Conservation (phyloP, 805 yeast species). For the Limtongia smithiae region DNA sequence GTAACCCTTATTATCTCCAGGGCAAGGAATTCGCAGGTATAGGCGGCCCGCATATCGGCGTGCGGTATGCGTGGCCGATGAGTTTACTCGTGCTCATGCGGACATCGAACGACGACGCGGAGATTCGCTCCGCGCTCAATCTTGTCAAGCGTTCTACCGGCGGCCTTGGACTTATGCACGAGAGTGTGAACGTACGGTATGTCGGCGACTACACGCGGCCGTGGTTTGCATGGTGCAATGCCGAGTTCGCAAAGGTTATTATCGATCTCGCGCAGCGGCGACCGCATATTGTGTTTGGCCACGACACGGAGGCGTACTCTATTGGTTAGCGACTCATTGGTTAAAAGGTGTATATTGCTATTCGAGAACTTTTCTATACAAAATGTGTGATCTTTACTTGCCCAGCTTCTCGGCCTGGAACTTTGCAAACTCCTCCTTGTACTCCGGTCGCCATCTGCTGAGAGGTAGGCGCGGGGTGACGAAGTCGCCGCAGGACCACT, state of each 20-base stretch:
- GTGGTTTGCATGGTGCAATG: conserved; percentile 94
- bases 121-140: conserved; percentile 51
- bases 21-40: conserved; percentile 69
- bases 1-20: conserved; percentile 72
- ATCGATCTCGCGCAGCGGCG: conserved; percentile 67
- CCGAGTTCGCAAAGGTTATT: conserved; percentile 87
- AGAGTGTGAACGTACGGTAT: conserved; percentile 64
- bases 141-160: conserved; percentile 60
- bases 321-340: background rate
- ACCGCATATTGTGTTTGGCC: conserved; percentile 65
- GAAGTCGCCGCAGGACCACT: conserved; percentile 30
- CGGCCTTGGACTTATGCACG: conserved; percentile 80
- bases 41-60: conserved; percentile 90
- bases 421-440: conserved; percentile 22
- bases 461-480: conserved; percentile 30
- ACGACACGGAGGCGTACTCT: conserved; percentile 22
- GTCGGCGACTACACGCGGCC: conserved; percentile 61
- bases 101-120: conserved; percentile 68
- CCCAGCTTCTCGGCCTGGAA: conserved; percentile 10
- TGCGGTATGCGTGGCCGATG: conserved; percentile 87
- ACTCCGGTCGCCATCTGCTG: conserved; percentile 32
- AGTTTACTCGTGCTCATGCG: conserved; percentile 69
- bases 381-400: background rate
- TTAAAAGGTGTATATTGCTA: background rate
- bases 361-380: background rate